phyloP scores from a whole-genome alignment of 2,329 filamentous ascomycete genomes.

The Ceratocystis colombiana region DNA sequence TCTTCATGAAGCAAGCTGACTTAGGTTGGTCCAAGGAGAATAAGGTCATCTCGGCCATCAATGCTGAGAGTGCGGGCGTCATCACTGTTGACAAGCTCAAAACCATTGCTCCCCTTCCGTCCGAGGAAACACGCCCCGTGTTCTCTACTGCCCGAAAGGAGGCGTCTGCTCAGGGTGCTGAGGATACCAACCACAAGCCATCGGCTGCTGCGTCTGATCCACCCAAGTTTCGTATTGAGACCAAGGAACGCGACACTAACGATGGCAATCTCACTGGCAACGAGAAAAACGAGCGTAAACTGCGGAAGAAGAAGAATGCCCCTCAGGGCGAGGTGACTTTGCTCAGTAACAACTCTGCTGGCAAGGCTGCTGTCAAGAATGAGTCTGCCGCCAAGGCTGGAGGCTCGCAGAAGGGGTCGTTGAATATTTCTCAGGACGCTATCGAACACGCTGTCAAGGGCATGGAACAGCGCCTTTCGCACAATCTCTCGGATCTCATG shows the following conservation, averaged over 20 bases:
- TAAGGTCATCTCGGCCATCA: conserved; percentile 69
- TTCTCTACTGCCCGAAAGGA: conserved; percentile 35
- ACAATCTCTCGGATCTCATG: conserved; percentile 42
- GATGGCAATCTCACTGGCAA: conserved; percentile 28
- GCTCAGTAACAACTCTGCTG: conserved; percentile 33
- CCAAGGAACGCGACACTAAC: conserved; percentile 20
- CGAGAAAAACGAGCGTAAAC: conserved; percentile 54
- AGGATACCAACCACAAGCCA: conserved; percentile 12
- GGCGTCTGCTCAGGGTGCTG: conserved; percentile 28
- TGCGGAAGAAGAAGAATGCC: conserved; percentile 55
- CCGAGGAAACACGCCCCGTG: conserved; percentile 36
- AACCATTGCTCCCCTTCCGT: conserved; percentile 39
- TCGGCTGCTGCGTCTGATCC: conserved; percentile 27
- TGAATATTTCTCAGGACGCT: conserved; percentile 37
- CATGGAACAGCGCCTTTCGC: conserved; percentile 44
- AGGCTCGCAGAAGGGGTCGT: conserved; percentile 24
- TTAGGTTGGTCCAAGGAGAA: conserved; percentile 86
- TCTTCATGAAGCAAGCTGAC: conserved; percentile 78
- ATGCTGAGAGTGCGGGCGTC: conserved; percentile 63
- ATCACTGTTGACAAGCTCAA: conserved; percentile 66
- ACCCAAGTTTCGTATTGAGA: conserved; percentile 36
- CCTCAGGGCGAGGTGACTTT: conserved; percentile 39
- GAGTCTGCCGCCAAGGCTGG: conserved; percentile 14
- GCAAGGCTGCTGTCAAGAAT: conserved; percentile 28
- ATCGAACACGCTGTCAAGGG: conserved; percentile 46